Conservation (phyloP, 106 monocot species). For the Acorus calamus region DNA sequence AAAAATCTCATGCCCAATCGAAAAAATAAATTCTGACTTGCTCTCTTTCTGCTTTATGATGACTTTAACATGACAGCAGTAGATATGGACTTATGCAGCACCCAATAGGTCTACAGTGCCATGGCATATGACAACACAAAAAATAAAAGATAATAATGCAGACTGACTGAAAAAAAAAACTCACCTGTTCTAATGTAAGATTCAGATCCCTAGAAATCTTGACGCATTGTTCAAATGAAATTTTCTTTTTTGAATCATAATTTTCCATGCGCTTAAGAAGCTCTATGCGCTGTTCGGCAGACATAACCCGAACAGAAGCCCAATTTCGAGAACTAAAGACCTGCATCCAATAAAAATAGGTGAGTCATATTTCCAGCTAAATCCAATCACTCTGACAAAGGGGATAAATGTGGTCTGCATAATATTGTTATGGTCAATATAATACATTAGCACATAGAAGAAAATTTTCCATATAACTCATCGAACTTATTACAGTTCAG, state of each 20-base stretch:
- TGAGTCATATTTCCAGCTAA: neutral
- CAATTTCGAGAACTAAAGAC: constrained; percentile 58
- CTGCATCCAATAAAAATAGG: constrained; percentile 16
- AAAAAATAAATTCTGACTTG: no score
- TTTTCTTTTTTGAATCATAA: constrained; percentile 35
- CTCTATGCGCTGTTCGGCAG: constrained; percentile 54
- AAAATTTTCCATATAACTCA: no score
- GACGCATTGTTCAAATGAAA: constrained; percentile 65
- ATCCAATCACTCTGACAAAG: neutral
- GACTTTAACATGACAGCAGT: no score
- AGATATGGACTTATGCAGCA: no score
- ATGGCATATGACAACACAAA: neutral
- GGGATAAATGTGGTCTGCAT: no score
- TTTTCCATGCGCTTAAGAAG: constrained; percentile 35
- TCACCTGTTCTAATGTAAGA: constrained; percentile 79
- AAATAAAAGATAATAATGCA: neutral
- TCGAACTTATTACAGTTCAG: no score
- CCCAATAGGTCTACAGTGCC: no score
- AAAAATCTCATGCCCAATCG: no score
- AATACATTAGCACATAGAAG: no score
- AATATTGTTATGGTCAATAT: no score
- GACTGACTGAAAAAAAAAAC: neutral
- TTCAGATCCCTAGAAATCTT: constrained; percentile 68
- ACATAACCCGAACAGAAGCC: constrained; percentile 76
- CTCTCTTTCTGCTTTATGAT: no score